Evolutionary conservation across 305 asterid species (phyloP).

Genomic region (Fraxinus angustifolia): DNA sequence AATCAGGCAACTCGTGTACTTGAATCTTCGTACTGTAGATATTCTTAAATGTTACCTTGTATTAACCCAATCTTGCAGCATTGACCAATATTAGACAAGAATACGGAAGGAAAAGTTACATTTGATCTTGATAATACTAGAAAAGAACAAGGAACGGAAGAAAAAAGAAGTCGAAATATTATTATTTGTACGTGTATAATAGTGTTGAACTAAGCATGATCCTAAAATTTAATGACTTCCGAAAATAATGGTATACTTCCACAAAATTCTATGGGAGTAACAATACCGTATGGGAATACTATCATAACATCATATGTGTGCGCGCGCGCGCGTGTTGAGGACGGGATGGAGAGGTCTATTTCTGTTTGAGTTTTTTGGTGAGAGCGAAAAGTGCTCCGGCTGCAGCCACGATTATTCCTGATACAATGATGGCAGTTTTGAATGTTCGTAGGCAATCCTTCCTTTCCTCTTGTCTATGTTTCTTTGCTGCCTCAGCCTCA

Average conservation of each 20-base stretch:
- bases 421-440: background rate
- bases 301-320: background rate
- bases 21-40: background rate
- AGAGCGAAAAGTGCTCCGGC: background rate
- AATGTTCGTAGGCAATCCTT: background rate
- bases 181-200: background rate
- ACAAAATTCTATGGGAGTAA: background rate
- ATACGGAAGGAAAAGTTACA: background rate
- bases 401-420: background rate
- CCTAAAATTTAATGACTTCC: background rate
- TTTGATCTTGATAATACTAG: background rate
- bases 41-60: background rate
- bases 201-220: background rate
- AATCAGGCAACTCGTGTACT: background rate
- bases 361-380: background rate
- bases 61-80: background rate
- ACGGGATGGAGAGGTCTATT: background rate
- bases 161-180: background rate
- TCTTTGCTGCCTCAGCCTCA: constrained; percentile 3
- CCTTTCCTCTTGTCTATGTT: constrained; percentile 6
- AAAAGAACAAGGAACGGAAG: background rate
- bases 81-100: background rate
- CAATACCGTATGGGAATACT: background rate
- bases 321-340: background rate
- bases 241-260: background rate